A percentile compares a stretch with the other conserved stretches of the same genome.
Evolutionary conservation across 306 rosid species (phyloP).

Genomic region (Citrullus colocynthis): DNA sequence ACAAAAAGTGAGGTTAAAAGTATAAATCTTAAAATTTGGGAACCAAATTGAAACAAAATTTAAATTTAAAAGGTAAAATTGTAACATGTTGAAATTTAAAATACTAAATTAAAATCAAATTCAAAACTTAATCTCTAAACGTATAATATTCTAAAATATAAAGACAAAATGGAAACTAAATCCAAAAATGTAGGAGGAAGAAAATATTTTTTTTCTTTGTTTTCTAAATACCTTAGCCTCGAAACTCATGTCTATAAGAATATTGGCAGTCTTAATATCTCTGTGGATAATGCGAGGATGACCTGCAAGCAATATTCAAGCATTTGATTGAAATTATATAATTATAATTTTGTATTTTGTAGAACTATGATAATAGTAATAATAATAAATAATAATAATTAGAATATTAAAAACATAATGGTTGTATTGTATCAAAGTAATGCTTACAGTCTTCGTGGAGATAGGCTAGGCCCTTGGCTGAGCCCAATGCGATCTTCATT

Average conservation of each 20-base stretch:
- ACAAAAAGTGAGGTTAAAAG: no score
- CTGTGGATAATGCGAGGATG: constrained; percentile 93
- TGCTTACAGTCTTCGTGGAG: constrained; percentile 86
- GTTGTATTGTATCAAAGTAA: not conserved
- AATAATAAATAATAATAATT: not conserved
- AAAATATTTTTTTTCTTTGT: no score
- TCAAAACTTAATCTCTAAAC: no score
- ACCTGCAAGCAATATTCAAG: constrained; percentile 23
- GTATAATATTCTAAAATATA: no score
- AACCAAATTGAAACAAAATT: no score
- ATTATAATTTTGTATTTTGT: not conserved
- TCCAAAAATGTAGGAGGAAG: no score
- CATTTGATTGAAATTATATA: not conserved
- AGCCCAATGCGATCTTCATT: constrained; percentile 59
- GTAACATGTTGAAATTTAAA: no score
- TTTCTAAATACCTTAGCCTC: constrained; percentile 55
- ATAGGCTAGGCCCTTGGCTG: constrained; percentile 91
- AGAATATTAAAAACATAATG: not conserved
- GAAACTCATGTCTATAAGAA: constrained; percentile 57
- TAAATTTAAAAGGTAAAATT: no score
- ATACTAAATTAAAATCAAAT: no score
- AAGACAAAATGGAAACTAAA: no score
- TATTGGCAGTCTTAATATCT: constrained; percentile 74
- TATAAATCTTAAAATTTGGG: no score
- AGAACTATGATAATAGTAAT: not conserved